These are phyloP conservation scores for Rhynchosporium graminicola DNA, from an alignment of 2,329 filamentous ascomycete species.

Conservation along the genomic window DNA sequence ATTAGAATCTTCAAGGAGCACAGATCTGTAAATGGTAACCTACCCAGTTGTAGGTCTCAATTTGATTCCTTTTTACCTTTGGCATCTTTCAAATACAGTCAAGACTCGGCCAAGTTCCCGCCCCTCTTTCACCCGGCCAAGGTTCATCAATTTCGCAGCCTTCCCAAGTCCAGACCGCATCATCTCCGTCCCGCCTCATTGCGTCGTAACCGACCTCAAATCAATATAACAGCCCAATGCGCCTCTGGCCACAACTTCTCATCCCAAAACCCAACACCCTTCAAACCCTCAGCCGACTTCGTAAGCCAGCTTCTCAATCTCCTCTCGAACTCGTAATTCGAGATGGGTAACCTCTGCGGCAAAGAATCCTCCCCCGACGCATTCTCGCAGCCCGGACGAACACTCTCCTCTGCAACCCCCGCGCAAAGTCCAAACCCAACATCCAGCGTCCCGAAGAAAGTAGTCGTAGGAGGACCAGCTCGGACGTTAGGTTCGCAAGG, in stretches of 20 bases:
- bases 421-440: constrained; percentile 45
- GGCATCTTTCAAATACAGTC: background rate
- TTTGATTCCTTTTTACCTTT: background rate
- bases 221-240: constrained; percentile 13
- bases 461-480: constrained; percentile 52
- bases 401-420: constrained; percentile 56
- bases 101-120: background rate
- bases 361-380: constrained; percentile 67
- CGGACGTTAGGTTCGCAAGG: constrained; percentile 63
- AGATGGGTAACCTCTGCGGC: constrained; percentile 87
- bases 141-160: background rate
- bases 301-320: background rate
- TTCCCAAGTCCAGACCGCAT: background rate
- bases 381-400: constrained; percentile 73
- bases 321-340: constrained; percentile 17
- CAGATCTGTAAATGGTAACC: no score
- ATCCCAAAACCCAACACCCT: background rate
- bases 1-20: no score
- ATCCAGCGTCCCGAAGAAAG: constrained; percentile 52
- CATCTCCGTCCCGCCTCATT: constrained; percentile 15
- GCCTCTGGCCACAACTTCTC: constrained; percentile 8
- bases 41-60: background rate
- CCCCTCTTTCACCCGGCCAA: constrained; percentile 11
- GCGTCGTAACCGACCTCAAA: constrained; percentile 10
- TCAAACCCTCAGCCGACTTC: background rate